Evolutionary conservation across 148 eudicot species (phyloP).

Genomic region (Vaccinium darrowii): DNA sequence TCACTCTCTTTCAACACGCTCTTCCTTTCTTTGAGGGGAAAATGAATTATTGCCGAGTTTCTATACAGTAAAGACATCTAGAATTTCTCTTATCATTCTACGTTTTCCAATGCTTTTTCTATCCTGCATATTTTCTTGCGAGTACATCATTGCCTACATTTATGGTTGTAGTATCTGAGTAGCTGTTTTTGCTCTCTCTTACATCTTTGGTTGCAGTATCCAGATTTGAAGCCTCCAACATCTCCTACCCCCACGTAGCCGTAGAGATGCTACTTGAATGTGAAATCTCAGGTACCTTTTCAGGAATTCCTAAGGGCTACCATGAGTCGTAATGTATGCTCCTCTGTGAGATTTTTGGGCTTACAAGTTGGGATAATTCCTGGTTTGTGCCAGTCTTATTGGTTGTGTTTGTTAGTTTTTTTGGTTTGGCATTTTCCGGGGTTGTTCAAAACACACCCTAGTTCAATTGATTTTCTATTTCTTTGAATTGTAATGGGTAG

Average conservation of each 20-base stretch:
- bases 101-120: background rate
- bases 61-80: background rate
- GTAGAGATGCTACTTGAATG: slow-evolving; percentile 17
- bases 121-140: background rate
- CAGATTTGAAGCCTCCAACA: slow-evolving; percentile 90
- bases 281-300: background rate
- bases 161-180: background rate
- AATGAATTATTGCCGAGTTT: background rate
- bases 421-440: no score
- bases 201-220: slow-evolving; percentile 63
- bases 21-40: background rate
- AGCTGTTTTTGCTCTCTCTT: slow-evolving; percentile 1
- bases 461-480: no score
- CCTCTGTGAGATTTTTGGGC: background rate
- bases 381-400: background rate
- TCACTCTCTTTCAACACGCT: background rate
- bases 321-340: background rate
- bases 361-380: background rate
- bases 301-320: no score
- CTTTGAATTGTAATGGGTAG: no score
- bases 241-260: slow-evolving; percentile 89
- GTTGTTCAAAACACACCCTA: no score
- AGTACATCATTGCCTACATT: background rate
- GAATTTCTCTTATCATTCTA: background rate
- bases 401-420: background rate